Base-by-base conservation (phyloP, 768 basidiomycete genomes). In the Cystobasidium ongulense region DNA sequence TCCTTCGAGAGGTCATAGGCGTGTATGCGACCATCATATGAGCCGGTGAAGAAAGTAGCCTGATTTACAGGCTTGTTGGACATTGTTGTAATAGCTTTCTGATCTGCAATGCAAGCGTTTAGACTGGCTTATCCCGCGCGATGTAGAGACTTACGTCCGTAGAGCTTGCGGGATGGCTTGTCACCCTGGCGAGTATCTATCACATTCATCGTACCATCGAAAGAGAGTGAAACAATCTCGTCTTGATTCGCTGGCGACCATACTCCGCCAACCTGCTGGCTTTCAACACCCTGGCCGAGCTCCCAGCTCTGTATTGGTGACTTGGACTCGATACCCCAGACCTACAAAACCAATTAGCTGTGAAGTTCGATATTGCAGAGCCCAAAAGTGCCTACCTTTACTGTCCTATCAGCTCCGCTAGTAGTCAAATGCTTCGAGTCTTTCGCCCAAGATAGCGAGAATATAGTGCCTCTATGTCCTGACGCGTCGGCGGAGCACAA, bases 241-340 rank as follows among this genome's bases (percentile, higher is more conserved):
- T 86, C 83, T 50, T 85, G 29, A 15, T 29, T 27, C 33, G 50
- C n/a, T 5, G 72, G 86, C 65, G 84, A 88, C 91, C 91, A 96
- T n/a, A 87, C 86, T 76, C 89, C 90, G 33, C 94, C 94, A 31
- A 82, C 81, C 83, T 97, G 94, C 79, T 97, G 94, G 76, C 89
- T 82, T 33, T 84, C 82, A 33, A 95, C 82, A n/a, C 87, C 89
- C 39, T 86, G 81, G 13, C 91, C 92, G 4, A 75, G 23, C 39
- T 25, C 25, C 73, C 73, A 73, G 21, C 18, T 67, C 61, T 43
- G 41, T 11, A 62, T 33, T 8, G 85, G 84, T 79, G 91, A 90
- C 74, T 85, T 84, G 0, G 87, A 84, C 78, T 88, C 86, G 0
- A 88, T 86, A 77, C 96, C 92, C 93, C 93, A 97, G 1, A 95